phyloP scores from a whole-genome alignment of 2,329 filamentous ascomycete species.

The Aspergillus nomiae region DNA sequence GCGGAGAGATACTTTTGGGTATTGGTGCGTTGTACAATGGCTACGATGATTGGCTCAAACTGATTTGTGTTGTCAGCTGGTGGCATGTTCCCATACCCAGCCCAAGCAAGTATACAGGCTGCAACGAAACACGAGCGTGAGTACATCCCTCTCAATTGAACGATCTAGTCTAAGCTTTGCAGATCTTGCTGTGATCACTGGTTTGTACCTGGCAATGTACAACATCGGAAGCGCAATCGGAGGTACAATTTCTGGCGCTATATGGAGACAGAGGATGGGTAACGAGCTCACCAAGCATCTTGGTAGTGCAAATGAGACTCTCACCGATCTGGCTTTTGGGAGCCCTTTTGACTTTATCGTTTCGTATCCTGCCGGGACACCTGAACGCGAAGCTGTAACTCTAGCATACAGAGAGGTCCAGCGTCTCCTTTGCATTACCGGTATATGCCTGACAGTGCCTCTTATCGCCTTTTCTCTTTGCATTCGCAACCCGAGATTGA shows the following conservation, averaged over 20 bases:
- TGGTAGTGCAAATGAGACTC: constrained; percentile 38
- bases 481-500: constrained; percentile 50
- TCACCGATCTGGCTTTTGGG: constrained; percentile 44
- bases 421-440: constrained; percentile 52
- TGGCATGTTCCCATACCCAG: constrained; percentile 61
- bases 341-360: constrained; percentile 43
- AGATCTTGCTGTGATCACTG: constrained; percentile 65
- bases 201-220: constrained; percentile 64
- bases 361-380: constrained; percentile 48
- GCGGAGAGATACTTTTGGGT: constrained; percentile 63
- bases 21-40: constrained; percentile 43
- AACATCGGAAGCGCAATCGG: constrained; percentile 64
- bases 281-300: constrained; percentile 43
- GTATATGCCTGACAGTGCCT: constrained; percentile 51
- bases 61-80: constrained; percentile 42
- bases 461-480: constrained; percentile 50
- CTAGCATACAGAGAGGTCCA: constrained; percentile 50
- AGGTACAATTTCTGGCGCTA: constrained; percentile 61
- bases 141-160: constrained; percentile 5
- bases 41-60: background rate
- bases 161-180: background rate
- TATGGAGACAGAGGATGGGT: constrained; percentile 64
- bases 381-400: constrained; percentile 46
- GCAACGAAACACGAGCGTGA: constrained; percentile 52
- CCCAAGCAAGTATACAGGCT: constrained; percentile 54